phyloP scores from a whole-genome alignment of 371 early-diverging fungal genomes.

The Mucor velutinosus region DNA sequence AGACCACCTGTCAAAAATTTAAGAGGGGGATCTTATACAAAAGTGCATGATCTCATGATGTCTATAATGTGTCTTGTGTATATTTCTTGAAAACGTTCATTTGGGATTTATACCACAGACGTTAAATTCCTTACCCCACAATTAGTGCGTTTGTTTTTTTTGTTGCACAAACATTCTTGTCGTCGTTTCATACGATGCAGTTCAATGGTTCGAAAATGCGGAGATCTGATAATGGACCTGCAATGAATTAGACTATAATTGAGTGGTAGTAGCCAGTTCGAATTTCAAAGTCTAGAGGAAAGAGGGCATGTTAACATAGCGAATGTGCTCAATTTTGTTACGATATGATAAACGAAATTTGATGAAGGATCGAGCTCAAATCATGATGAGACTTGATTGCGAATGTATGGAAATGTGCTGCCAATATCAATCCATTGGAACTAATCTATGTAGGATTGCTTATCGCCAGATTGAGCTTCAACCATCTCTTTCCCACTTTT shows the following conservation, averaged over 20 bases:
- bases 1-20: conserved; percentile 5
- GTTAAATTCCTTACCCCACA: background rate
- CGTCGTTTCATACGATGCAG: background rate
- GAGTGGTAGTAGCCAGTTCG: too few relatives aligned
- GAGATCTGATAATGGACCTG: background rate
- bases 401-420: background rate
- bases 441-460: background rate
- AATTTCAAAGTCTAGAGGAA: too few relatives aligned
- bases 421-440: background rate
- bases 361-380: background rate
- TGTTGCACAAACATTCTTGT: background rate
- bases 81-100: background rate
- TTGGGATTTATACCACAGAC: background rate
- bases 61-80: background rate
- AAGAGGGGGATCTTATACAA: background rate
- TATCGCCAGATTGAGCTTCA: background rate
- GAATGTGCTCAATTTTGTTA: background rate
- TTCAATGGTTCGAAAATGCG: background rate
- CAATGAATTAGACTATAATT: background rate
- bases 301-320: too few relatives aligned
- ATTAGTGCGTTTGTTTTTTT: background rate
- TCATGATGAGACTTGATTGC: background rate
- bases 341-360: background rate
- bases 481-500: background rate
- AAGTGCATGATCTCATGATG: background rate